These are phyloP conservation scores for Olyra latifolia DNA, from an alignment of 176 grass and related monocot genomes.

Conservation along the genomic window DNA sequence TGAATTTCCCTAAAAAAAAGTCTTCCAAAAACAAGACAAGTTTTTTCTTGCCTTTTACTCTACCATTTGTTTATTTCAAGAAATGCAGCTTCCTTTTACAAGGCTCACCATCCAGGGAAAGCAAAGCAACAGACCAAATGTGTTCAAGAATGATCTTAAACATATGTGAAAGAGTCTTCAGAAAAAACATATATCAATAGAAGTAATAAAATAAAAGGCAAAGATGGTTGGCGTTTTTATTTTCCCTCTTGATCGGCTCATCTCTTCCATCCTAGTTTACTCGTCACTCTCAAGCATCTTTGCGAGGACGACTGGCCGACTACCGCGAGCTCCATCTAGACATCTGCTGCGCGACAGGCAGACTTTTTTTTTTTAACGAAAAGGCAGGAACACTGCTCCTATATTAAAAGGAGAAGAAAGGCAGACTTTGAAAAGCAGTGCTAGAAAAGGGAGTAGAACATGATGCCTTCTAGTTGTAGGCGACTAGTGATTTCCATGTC, in stretches of 20 bases:
- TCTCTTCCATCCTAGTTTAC: background rate
- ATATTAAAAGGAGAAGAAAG: no score
- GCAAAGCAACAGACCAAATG: background rate
- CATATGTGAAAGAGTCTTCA: background rate
- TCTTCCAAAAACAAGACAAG: no score
- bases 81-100: background rate
- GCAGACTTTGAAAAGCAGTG: background rate
- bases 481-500: background rate
- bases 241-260: background rate
- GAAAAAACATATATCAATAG: background rate
- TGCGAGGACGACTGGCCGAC: background rate
- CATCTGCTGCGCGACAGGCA: background rate
- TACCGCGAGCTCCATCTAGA: background rate
- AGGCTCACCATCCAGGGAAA: background rate
- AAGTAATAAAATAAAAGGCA: no score
- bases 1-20: no score
- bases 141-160: background rate
- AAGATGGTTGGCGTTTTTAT: background rate
- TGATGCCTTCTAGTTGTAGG: background rate
- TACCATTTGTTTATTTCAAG: background rate
- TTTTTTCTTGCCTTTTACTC: background rate
- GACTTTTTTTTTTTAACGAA: no score
- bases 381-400: no score
- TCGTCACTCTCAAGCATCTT: background rate
- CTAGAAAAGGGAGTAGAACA: background rate